Evolutionary conservation across 2,329 filamentous ascomycete genomes (phyloP), one percentile per base, ranked within the genome.

Genomic region (Claviceps spartinae): DNA sequence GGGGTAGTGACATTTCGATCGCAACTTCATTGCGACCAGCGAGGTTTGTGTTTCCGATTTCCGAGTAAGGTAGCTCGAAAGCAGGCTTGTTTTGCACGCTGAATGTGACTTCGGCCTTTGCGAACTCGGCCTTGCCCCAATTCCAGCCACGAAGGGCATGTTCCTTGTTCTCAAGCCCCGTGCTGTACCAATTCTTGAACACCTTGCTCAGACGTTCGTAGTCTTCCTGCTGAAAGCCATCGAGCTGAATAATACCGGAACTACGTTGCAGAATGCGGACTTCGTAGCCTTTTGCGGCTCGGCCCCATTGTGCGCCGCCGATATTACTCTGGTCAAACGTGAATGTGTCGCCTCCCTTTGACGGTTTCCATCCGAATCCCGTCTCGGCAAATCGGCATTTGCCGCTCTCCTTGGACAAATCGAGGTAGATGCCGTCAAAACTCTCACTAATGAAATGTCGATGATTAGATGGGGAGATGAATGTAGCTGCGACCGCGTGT

Each of bases 151-250:
- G 83, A 54, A 98, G 74, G 24, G 93, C 89, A 68, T 97, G 93
- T 69, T 98, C 93, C 68, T 88, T 88, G 67, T 81, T 87, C 67
- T 97, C 90, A 54, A 98, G 78, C 62, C 83, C 89, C 62, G 93
- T 85, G 71, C 88, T 93, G 71, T 97, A 98, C 88, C 91, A 97
- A 63, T 91, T 87, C 73, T 96, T 97, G 78, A 98, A 96, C 59
- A 93, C 81, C 67, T 95, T 96, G 70, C 75, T 79, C 14, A 96
- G 74, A 52, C 93, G 87, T 59, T 98, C 93, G 60, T 88, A 87
- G 67, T 98, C 91, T 77, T 96, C 90, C 66, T 90, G 85, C 58
- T 88, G 82, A 69, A 98, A 98, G 1, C 93, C 93, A 67, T 98
- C 93, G 47, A 98, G 79, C 67, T 97, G 93, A 52, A 95, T 84